Conservation (phyloP, 2,329 filamentous ascomycete genomes). For the Fusarium pseudoanthophilum region DNA sequence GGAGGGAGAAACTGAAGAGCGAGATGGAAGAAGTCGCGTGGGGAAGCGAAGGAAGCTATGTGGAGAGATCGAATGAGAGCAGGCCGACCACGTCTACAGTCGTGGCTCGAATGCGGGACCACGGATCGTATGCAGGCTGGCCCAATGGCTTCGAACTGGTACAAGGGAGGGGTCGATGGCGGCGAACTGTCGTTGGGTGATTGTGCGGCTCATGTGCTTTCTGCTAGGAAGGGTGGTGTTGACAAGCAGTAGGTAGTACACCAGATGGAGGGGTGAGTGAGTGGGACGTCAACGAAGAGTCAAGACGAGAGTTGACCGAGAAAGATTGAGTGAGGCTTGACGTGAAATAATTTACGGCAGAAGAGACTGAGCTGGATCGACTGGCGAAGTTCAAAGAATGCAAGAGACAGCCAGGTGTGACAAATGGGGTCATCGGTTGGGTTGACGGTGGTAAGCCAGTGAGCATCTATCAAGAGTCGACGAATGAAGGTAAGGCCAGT, state of each 20-base stretch:
- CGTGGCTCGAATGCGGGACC: slow-evolving; percentile 55
- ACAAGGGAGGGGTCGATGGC: slow-evolving; percentile 44
- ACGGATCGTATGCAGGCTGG: slow-evolving; percentile 52
- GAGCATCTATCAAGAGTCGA: slow-evolving; percentile 36
- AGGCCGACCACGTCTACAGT: slow-evolving; percentile 49
- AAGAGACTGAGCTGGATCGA: slow-evolving; percentile 12
- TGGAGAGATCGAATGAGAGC: slow-evolving; percentile 51
- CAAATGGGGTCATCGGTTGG: slow-evolving; percentile 36
- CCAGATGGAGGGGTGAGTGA: slow-evolving; percentile 40
- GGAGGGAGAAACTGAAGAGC: slow-evolving; percentile 48
- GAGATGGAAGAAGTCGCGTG: slow-evolving; percentile 50
- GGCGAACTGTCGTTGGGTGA: slow-evolving; percentile 45
- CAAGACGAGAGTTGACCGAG: slow-evolving; percentile 31
- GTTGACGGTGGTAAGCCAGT: slow-evolving; percentile 37
- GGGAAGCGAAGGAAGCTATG: slow-evolving; percentile 48
- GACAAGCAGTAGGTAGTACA: slow-evolving; percentile 38
- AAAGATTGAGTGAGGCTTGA: slow-evolving; percentile 10
- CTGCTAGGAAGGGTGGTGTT: slow-evolving; percentile 43
- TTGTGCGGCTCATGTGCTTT: slow-evolving; percentile 44
- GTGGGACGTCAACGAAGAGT: slow-evolving; percentile 40
- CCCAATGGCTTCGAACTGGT: slow-evolving; percentile 49
- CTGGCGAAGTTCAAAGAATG: slow-evolving; percentile 36
- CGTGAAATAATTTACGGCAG: slow-evolving; percentile 3
- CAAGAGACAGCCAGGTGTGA: slow-evolving; percentile 29
- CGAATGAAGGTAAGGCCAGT: slow-evolving; percentile 34